A percentile compares a stretch with the other conserved stretches of the same genome.
These are phyloP conservation scores for Apophysomyces elegans DNA, from an alignment of 371 early-diverging fungal species.

Conservation along the genomic window DNA sequence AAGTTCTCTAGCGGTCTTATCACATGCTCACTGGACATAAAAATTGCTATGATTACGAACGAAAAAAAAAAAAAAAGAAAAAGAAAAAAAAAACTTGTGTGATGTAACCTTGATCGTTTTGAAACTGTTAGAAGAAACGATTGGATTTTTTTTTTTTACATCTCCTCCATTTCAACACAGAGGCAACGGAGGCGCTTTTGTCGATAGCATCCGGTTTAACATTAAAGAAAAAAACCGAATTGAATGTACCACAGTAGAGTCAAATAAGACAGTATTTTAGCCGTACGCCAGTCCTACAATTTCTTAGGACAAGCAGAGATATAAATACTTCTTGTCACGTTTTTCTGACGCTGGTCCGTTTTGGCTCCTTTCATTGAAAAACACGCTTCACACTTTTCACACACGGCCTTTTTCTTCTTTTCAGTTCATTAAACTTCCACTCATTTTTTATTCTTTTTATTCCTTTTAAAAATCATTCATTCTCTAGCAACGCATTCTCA, in stretches of 20 bases:
- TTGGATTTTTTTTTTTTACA: background rate
- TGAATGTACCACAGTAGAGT: background rate
- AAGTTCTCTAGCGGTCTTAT: background rate
- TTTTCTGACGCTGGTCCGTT: too few species aligned
- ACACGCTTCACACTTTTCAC: background rate
- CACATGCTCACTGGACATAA: conserved; percentile 1
- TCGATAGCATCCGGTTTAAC: too few species aligned
- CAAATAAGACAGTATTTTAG: background rate
- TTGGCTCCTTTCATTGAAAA: background rate
- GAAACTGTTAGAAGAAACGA: background rate
- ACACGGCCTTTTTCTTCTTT: background rate
- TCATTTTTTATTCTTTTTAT: conserved; percentile 5
- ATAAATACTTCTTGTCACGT: background rate
- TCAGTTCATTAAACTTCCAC: background rate
- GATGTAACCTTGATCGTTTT: background rate
- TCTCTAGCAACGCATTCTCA: conserved; percentile 7
- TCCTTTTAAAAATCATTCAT: background rate
- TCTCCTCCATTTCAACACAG: background rate
- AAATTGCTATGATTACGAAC: background rate
- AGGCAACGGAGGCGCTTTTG: background rate
- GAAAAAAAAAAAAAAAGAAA: background rate
- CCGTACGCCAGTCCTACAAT: background rate
- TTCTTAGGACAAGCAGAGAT: background rate
- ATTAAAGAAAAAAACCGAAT: too few species aligned
- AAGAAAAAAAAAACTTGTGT: background rate